Percentiles rank a stretch among this genome's conserved stretches.
Evolutionary conservation across 331 rosid species (phyloP).

Genomic region (Rhamnella rubrinervis): DNA sequence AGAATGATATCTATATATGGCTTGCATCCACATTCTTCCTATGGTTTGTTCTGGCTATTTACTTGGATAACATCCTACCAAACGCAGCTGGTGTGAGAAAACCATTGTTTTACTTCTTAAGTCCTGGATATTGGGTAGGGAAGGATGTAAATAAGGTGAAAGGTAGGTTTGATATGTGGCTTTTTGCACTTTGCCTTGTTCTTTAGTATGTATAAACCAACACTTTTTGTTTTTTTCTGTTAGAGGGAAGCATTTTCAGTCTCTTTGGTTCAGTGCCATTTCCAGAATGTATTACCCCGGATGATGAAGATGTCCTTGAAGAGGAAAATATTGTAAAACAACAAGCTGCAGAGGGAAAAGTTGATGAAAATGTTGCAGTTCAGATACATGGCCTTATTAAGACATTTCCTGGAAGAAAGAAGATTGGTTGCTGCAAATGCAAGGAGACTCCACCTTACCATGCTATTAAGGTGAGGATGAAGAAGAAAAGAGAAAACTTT

Average conservation of each 20-base stretch:
- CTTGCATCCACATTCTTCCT: conserved; percentile 62
- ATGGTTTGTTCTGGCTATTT: conserved; percentile 82
- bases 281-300: conserved; percentile 50
- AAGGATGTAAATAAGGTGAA: conserved; percentile 62
- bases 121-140: conserved; percentile 75
- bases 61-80: conserved; percentile 85
- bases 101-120: conserved; percentile 65
- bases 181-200: too few relatives aligned
- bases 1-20: conserved; percentile 75
- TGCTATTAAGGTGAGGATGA: conserved; percentile 68
- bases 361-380: conserved; percentile 65
- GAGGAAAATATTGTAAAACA: conserved; percentile 73
- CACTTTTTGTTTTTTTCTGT: conserved; percentile 2
- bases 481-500: too few relatives aligned
- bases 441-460: conserved; percentile 53
- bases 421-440: conserved; percentile 50
- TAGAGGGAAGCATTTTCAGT: conserved; percentile 79
- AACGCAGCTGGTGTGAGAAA: conserved; percentile 85
- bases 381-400: conserved; percentile 77
- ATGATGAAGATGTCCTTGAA: conserved; percentile 83
- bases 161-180: conserved; percentile 41
- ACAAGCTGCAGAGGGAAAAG: conserved; percentile 40
- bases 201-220: too few relatives aligned
- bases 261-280: conserved; percentile 50
- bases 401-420: conserved; percentile 62